phyloP scores from a whole-genome alignment of 2,329 filamentous ascomycete species.

The Penicillium sp. region DNA sequence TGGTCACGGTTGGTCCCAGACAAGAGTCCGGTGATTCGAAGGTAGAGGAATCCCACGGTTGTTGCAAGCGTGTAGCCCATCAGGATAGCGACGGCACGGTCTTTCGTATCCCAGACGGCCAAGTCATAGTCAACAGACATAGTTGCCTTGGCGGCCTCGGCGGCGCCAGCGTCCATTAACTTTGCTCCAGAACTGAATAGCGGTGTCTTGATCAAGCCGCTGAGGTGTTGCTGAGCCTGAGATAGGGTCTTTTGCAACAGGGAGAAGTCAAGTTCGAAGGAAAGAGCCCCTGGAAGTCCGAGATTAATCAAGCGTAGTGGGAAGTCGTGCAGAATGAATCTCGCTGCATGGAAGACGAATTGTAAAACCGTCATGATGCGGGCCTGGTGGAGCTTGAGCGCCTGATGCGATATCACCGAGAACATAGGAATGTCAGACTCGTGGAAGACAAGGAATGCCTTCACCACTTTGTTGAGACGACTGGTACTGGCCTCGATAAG shows the following conservation, averaged over 20 bases:
- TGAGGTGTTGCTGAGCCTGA: constrained; percentile 20
- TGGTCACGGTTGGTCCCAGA: constrained; percentile 54
- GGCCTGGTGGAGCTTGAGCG: constrained; percentile 58
- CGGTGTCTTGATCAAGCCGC: constrained; percentile 19
- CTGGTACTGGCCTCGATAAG: constrained; percentile 41
- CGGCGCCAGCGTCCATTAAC: constrained; percentile 25
- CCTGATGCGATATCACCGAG: constrained; percentile 69
- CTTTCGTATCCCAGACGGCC: constrained; percentile 65
- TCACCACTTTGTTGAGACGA: constrained; percentile 37
- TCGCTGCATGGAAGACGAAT: constrained; percentile 37
- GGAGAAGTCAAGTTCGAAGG: constrained; percentile 16
- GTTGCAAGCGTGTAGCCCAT: constrained; percentile 77
- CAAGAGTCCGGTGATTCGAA: constrained; percentile 67
- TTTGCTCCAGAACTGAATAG: constrained; percentile 25
- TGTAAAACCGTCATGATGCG: constrained; percentile 46
- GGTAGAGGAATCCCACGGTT: constrained; percentile 69
- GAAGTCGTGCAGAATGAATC: constrained; percentile 42
- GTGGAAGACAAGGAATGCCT: constrained; percentile 40
- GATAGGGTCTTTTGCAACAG: constrained; percentile 16
- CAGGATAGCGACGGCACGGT: constrained; percentile 67
- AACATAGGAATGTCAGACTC: constrained; percentile 68
- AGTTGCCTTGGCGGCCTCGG: constrained; percentile 15
- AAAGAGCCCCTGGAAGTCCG: constrained; percentile 23
- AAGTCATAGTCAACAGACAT: constrained; percentile 53
- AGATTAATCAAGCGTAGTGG: constrained; percentile 32